A percentile compares a stretch with the other conserved stretches of the same genome.
Evolutionary conservation across 2,329 filamentous ascomycete genomes (phyloP).

Genomic region (Colletotrichum sp.): DNA sequence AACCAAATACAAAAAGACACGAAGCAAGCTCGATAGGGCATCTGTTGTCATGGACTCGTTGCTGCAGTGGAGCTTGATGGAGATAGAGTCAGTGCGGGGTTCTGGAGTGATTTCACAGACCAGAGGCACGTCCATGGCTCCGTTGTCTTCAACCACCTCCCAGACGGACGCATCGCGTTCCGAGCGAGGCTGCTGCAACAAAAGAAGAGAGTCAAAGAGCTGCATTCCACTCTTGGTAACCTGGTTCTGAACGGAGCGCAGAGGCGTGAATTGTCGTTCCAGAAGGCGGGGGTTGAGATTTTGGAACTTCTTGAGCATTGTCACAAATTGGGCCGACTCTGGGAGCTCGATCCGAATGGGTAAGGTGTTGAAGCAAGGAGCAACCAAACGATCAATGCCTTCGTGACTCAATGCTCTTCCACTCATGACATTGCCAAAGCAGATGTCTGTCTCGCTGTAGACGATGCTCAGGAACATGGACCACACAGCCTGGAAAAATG

Average conservation of each 20-base stretch:
- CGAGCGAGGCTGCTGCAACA: slow-evolving; percentile 72
- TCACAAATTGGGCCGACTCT: slow-evolving; percentile 50
- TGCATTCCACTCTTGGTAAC: slow-evolving; percentile 45
- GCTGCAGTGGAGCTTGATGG: slow-evolving; percentile 67
- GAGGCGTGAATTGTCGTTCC: slow-evolving; percentile 74
- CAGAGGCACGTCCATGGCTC: slow-evolving; percentile 75
- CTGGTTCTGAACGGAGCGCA: slow-evolving; percentile 71
- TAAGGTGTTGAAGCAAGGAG: slow-evolving; percentile 91
- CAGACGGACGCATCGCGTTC: slow-evolving; percentile 61
- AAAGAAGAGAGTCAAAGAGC: slow-evolving; percentile 81
- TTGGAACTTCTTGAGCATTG: slow-evolving; percentile 66
- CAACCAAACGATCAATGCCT: slow-evolving; percentile 74
- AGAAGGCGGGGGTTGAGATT: slow-evolving; percentile 64
- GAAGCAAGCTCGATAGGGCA: not conserved
- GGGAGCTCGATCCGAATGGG: slow-evolving; percentile 68
- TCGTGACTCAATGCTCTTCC: slow-evolving; percentile 73
- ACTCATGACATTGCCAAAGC: slow-evolving; percentile 86
- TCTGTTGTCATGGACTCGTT: not conserved
- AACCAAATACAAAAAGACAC: not conserved
- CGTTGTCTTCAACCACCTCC: slow-evolving; percentile 60
- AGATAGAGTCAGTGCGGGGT: slow-evolving; percentile 52
- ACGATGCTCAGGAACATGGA: slow-evolving; percentile 63
- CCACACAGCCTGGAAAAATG: slow-evolving; percentile 76
- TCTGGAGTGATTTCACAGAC: slow-evolving; percentile 76
- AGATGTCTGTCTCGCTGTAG: slow-evolving; percentile 67